Evolutionary conservation across 805 yeast genomes (phyloP).

Genomic region (Monosporozyma aerobia): DNA sequence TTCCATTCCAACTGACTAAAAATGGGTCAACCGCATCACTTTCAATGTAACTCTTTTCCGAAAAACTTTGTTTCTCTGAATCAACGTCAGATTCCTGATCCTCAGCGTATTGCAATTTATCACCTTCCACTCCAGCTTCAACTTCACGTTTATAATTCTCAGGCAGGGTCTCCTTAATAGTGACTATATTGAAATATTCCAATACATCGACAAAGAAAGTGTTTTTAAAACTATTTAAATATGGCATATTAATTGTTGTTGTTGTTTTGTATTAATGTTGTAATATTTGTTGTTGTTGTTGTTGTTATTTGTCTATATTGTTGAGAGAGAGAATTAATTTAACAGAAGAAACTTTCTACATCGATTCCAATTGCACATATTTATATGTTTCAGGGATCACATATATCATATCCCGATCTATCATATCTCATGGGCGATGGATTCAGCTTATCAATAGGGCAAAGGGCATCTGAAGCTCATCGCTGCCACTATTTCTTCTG

Average conservation of each 20-base stretch:
- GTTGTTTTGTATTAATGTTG: not conserved
- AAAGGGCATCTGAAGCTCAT: too few species aligned
- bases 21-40: constrained; percentile 19
- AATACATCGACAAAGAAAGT: constrained; percentile 21
- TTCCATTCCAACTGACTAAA: constrained; percentile 19
- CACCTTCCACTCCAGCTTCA: not conserved
- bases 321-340: too few species aligned
- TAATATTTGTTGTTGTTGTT: too few species aligned
- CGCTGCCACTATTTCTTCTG: too few species aligned
- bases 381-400: not conserved
- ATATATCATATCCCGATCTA: too few species aligned
- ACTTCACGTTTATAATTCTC: not conserved
- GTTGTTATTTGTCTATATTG: not conserved
- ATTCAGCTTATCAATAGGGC: too few species aligned
- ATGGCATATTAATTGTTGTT: not conserved
- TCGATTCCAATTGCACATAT: not conserved
- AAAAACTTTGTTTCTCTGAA: not conserved
- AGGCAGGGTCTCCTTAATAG: constrained; percentile 7
- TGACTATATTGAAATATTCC: constrained; percentile 14
- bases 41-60: not conserved
- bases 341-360: not conserved
- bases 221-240: constrained; percentile 10
- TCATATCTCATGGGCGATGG: too few species aligned
- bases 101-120: not conserved
- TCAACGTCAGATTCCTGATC: not conserved